Percentiles rank a stretch among this genome's conserved stretches.
phyloP scores from a whole-genome alignment of 108 stramenopile genomes.

The Nitzschia palea region DNA sequence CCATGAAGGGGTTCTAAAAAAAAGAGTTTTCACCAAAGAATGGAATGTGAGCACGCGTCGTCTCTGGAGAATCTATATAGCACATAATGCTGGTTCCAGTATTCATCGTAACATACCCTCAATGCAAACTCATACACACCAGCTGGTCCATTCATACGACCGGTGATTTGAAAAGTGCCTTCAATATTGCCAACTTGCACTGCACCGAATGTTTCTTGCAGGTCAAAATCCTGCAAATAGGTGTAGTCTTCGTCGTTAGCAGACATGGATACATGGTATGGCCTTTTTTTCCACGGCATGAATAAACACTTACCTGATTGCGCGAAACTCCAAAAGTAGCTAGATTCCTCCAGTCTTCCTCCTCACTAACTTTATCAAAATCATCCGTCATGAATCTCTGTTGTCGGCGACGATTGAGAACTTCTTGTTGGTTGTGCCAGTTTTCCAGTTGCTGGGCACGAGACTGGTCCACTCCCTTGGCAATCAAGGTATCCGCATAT shows the following conservation, averaged over 20 bases:
- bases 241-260: not conserved
- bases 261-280: not conserved
- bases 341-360: slow-evolving; percentile 81
- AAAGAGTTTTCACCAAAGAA: not conserved
- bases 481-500: slow-evolving; percentile 69
- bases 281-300: no score
- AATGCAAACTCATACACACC: slow-evolving; percentile 51
- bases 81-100: no score
- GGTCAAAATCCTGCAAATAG: slow-evolving; percentile 62
- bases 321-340: slow-evolving; percentile 82
- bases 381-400: slow-evolving; percentile 62
- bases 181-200: slow-evolving; percentile 60
- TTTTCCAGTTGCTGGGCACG: slow-evolving; percentile 87
- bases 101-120: slow-evolving; percentile 32
- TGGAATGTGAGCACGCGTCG: no score
- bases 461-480: slow-evolving; percentile 61
- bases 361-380: slow-evolving; percentile 48
- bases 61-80: no score
- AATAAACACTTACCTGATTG: slow-evolving; percentile 45
- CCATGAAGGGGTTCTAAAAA: slow-evolving; percentile 81
- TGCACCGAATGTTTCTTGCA: slow-evolving; percentile 71
- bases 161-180: slow-evolving; percentile 57
- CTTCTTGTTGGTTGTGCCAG: slow-evolving; percentile 87
- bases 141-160: slow-evolving; percentile 43
- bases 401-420: slow-evolving; percentile 47